These are phyloP conservation scores for Termitomyces eurrhizus DNA, from an alignment of 768 basidiomycete species.

Conservation along the genomic window DNA sequence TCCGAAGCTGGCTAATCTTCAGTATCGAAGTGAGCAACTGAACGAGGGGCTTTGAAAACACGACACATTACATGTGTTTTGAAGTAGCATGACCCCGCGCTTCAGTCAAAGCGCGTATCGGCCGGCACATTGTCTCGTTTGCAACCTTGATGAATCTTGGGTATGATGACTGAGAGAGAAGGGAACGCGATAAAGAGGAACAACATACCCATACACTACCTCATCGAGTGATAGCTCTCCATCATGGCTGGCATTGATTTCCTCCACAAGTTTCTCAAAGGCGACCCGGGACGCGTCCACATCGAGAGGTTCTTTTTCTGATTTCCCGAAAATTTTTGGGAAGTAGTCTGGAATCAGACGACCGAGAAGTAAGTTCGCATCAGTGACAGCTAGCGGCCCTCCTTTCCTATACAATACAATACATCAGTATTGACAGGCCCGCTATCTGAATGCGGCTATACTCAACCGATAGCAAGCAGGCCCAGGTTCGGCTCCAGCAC, in stretches of 20 bases:
- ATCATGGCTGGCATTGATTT: constrained; percentile 66
- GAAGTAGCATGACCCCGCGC: constrained; percentile 81
- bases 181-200: neutral
- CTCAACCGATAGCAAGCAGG: constrained; percentile 82
- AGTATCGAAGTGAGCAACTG: neutral
- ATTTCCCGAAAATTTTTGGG: constrained; percentile 92
- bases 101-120: constrained; percentile 89
- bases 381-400: constrained; percentile 88
- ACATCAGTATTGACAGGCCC: neutral
- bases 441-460: neutral
- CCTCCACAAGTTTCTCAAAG: constrained; percentile 64
- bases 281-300: constrained; percentile 59
- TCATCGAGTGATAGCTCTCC: constrained; percentile 70
- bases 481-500: constrained; percentile 91
- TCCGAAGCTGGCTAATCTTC: constrained; percentile 82
- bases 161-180: neutral
- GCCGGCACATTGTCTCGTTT: constrained; percentile 95
- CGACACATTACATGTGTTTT: constrained; percentile 52
- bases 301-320: constrained; percentile 83
- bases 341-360: constrained; percentile 88
- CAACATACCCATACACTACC: constrained; percentile 76
- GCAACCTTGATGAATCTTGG: constrained; percentile 90
- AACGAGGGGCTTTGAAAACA: neutral
- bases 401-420: constrained; percentile 61
- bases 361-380: constrained; percentile 89